A percentile compares a stretch with the other conserved stretches of the same genome.
Conservation (phyloP, 805 yeast genomes). For the Yamadazyma kitorensis region DNA sequence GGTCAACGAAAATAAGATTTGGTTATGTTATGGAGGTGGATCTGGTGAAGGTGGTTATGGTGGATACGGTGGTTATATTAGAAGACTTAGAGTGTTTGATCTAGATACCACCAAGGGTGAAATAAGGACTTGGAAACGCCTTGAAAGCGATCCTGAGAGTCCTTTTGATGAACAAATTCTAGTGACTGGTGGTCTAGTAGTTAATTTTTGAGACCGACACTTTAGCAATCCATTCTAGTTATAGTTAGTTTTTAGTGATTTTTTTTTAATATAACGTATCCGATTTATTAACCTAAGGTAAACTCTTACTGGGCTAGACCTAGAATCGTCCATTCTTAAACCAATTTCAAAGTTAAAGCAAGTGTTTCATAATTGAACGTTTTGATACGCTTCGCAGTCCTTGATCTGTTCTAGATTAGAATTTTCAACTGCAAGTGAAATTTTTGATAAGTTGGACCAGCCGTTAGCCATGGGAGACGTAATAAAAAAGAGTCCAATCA, state of each 20-base stretch:
- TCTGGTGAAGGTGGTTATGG: conserved; percentile 95
- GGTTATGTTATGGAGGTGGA: conserved; percentile 91
- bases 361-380: too few relatives aligned
- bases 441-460: too few relatives aligned
- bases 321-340: too few relatives aligned
- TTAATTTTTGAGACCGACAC: conserved; percentile 14
- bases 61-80: conserved; percentile 85
- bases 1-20: conserved; percentile 35
- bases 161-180: conserved; percentile 50
- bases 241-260: too few relatives aligned
- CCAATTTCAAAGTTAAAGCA: too few relatives aligned
- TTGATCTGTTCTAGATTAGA: too few relatives aligned
- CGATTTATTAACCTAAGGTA: too few relatives aligned
- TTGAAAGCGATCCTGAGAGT: conserved; percentile 45
- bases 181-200: conserved; percentile 46
- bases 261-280: too few relatives aligned
- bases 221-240: too few relatives aligned
- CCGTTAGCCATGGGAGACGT: conserved; percentile 1
- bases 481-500: neutral
- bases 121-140: conserved; percentile 70
- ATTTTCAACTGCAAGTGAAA: too few relatives aligned
- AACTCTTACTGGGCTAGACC: too few relatives aligned
- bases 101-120: conserved; percentile 49
- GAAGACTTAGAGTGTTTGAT: conserved; percentile 74
- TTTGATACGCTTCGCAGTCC: too few relatives aligned